Evolutionary conservation across 2,329 filamentous ascomycete genomes (phyloP).

Genomic region (Dothideomycetes sp.): DNA sequence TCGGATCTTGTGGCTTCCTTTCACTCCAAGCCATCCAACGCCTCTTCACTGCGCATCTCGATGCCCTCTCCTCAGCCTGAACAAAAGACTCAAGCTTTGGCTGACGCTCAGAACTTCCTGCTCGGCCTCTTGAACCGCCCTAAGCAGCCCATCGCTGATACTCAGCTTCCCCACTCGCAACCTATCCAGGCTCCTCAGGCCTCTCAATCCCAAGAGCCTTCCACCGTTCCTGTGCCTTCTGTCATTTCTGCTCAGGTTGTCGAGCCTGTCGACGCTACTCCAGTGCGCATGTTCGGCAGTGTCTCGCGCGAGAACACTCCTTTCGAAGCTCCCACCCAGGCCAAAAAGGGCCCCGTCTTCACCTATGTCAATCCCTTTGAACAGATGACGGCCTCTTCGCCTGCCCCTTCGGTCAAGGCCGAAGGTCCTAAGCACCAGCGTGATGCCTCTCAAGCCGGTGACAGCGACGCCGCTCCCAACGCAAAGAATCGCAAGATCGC

Average conservation of each 20-base stretch:
- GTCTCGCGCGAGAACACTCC: conserved; percentile 21
- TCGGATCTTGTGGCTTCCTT: conserved; percentile 50
- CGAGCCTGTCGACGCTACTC: conserved; percentile 18
- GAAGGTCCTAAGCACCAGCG: conserved; percentile 30
- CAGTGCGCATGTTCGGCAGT: conserved; percentile 24
- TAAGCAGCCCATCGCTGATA: conserved; percentile 32
- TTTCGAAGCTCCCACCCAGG: conserved; percentile 32
- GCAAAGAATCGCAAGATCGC: conserved; percentile 30
- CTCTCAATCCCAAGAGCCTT: too few relatives aligned
- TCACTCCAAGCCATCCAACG: conserved; percentile 35
- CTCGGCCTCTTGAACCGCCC: conserved; percentile 76
- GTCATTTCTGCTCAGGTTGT: background rate
- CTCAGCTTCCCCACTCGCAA: conserved; percentile 17
- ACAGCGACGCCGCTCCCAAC: conserved; percentile 22
- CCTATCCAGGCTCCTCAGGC: conserved; percentile 29
- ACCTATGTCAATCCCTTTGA: conserved; percentile 67
- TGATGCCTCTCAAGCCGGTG: conserved; percentile 28
- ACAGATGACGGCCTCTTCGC: conserved; percentile 56
- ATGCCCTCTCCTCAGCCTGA: conserved; percentile 12
- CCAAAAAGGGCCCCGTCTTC: conserved; percentile 44
- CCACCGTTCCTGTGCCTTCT: conserved; percentile 31
- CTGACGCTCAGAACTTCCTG: conserved; percentile 75
- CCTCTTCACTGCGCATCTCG: conserved; percentile 23
- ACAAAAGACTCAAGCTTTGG: conserved; percentile 24
- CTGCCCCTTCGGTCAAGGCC: conserved; percentile 22